These are phyloP conservation scores for Claviceps quebecensis DNA, from an alignment of 2,329 filamentous ascomycete genomes.

Conservation along the genomic window DNA sequence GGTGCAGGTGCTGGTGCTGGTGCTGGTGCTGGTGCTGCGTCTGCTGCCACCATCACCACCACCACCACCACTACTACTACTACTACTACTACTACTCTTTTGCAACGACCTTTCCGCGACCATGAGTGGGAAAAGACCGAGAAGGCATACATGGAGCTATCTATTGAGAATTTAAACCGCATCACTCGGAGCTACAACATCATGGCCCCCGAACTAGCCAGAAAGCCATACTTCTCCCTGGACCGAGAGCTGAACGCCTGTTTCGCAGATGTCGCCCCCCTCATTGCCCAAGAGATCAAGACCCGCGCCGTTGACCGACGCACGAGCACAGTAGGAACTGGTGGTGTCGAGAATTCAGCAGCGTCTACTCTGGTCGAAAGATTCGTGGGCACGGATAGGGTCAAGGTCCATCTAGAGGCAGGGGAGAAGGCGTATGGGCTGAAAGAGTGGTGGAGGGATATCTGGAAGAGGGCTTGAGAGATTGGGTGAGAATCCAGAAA, in stretches of 20 bases:
- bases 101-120: constrained; percentile 60
- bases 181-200: constrained; percentile 84
- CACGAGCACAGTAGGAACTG: constrained; percentile 23
- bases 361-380: constrained; percentile 43
- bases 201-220: constrained; percentile 81
- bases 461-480: constrained; percentile 34
- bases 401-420: constrained; percentile 58
- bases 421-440: constrained; percentile 68
- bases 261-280: constrained; percentile 74
- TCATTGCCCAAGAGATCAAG: constrained; percentile 57
- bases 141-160: constrained; percentile 57
- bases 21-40: too few relatives aligned
- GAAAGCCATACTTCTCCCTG: constrained; percentile 81
- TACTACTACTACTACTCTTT: neutral
- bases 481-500: neutral
- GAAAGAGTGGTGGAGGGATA: constrained; percentile 76
- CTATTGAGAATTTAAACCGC: constrained; percentile 64
- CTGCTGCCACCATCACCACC: too few relatives aligned
- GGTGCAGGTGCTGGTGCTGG: too few relatives aligned
- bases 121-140: constrained; percentile 61
- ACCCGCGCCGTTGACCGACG: constrained; percentile 44
- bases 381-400: constrained; percentile 35
- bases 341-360: constrained; percentile 15
- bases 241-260: constrained; percentile 69
- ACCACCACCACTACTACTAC: neutral